Percentiles rank a stretch among this genome's conserved stretches.
phyloP scores from a whole-genome alignment of 2,329 filamentous ascomycete genomes.

The Alternaria ethzedia region DNA sequence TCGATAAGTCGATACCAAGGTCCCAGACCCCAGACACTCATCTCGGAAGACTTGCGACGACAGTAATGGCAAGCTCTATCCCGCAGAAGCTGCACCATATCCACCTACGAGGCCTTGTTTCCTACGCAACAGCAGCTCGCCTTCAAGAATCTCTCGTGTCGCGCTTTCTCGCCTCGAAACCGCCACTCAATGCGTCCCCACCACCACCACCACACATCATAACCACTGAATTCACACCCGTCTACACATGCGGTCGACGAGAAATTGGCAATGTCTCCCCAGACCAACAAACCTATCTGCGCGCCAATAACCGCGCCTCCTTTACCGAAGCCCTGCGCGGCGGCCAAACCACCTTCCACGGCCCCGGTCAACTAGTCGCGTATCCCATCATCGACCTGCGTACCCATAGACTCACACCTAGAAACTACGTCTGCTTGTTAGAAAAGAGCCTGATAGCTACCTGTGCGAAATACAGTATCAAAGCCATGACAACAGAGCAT shows the following conservation, averaged over 20 bases:
- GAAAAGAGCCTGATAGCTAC: conserved; percentile 77
- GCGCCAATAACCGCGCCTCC: conserved; percentile 57
- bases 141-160: conserved; percentile 65
- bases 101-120: conserved; percentile 60
- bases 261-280: conserved; percentile 63
- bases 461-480: conserved; percentile 66
- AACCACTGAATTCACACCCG: conserved; percentile 81
- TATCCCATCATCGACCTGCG: conserved; percentile 89
- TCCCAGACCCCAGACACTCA: neutral
- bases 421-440: conserved; percentile 78
- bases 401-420: conserved; percentile 69
- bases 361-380: conserved; percentile 89
- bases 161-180: conserved; percentile 67
- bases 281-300: conserved; percentile 53
- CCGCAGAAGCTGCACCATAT: conserved; percentile 65
- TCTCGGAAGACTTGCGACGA: conserved; percentile 3
- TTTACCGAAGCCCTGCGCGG: conserved; percentile 78
- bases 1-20: conserved; percentile 13
- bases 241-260: conserved; percentile 89
- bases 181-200: conserved; percentile 49
- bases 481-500: conserved; percentile 70
- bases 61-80: conserved; percentile 47
- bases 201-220: conserved; percentile 72
- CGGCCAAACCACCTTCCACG: conserved; percentile 93
- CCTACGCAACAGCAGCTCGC: conserved; percentile 61